Conservation (phyloP, 78 protist genomes). For the Mantamonas sphyraenae region DNA sequence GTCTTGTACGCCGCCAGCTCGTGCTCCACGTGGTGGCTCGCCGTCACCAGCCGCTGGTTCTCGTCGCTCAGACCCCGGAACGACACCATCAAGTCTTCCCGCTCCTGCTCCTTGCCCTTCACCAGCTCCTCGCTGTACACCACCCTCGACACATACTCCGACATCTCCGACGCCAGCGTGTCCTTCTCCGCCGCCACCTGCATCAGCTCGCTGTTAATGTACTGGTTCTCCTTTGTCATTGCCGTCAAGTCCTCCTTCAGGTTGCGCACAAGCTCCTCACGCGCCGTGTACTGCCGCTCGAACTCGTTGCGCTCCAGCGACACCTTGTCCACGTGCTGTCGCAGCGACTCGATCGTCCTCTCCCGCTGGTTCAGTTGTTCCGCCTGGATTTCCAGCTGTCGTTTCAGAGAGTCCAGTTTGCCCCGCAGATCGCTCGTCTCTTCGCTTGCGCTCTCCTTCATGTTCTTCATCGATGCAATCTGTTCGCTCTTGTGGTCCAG, state of each 20-base stretch:
- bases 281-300: too few species aligned
- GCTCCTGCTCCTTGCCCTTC: background rate
- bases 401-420: background rate
- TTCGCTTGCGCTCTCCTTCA: background rate
- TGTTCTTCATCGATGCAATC: background rate
- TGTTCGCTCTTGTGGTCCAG: background rate
- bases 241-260: background rate
- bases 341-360: background rate
- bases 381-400: background rate
- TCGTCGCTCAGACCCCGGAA: background rate
- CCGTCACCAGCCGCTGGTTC: background rate
- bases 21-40: too few species aligned
- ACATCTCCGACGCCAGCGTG: background rate
- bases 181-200: background rate
- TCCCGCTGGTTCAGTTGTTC: background rate
- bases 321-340: background rate
- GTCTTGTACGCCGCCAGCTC: too few species aligned
- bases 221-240: background rate
- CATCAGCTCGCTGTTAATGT: background rate
- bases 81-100: background rate
- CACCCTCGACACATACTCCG: background rate
- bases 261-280: background rate
- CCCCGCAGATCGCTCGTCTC: background rate
- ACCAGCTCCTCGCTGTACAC: background rate
- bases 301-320: background rate